Base-by-base conservation (phyloP, 2,329 filamentous ascomycete species). In the Hymenoscyphus linearis region DNA sequence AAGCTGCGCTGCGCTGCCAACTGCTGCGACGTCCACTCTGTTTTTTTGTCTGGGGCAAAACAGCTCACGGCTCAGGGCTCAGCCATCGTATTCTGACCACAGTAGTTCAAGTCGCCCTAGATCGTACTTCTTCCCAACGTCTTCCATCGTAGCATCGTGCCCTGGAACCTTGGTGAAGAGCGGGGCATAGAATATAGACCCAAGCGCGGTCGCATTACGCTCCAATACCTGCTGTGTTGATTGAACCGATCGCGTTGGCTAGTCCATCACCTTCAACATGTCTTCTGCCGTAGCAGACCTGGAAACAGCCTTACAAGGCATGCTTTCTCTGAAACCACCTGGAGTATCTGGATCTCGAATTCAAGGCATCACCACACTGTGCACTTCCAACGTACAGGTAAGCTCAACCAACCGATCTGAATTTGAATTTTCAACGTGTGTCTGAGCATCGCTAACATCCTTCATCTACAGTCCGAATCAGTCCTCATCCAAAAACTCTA, bases 321-420 rank as follows among this genome's bases (percentile, higher is more conserved):
- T 99, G 87, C 88, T 93, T 72, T 83, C 84, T 68, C 82, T 97
- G 73, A 98, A 96, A 78, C 88, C 95, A 52, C 95, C 95, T 58
- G 95, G 95, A 74, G 92, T 97, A 62, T 96, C 93, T 65, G 93
- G 92, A 69, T 91, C 91, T 68, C 93, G 95, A 78, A 96, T 99
- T 76, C 85, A 85, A 70, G 86, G 86, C 74, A 86, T 99, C 77
- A 98, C 93, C 22, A 81, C 85, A 34, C 86, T 98, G 52, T 97
- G 93, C 79, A 89, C 92, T 64, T 86, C 85, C 72, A 96, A 96
- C 75, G 87, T 96, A 70, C 88, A 96, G 88, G 92, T 96, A 89
- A 79, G 85, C 62, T 57, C 22, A 10, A 3, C 3, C 13, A 37
- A 40, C n/a, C 16, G 7, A 40, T 2, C 37, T 10, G 22, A 16